Percentiles rank a stretch among this genome's conserved stretches.
These are phyloP conservation scores for Thermoascus crustaceus DNA, from an alignment of 2,329 filamentous ascomycete species.

Conservation along the genomic window DNA sequence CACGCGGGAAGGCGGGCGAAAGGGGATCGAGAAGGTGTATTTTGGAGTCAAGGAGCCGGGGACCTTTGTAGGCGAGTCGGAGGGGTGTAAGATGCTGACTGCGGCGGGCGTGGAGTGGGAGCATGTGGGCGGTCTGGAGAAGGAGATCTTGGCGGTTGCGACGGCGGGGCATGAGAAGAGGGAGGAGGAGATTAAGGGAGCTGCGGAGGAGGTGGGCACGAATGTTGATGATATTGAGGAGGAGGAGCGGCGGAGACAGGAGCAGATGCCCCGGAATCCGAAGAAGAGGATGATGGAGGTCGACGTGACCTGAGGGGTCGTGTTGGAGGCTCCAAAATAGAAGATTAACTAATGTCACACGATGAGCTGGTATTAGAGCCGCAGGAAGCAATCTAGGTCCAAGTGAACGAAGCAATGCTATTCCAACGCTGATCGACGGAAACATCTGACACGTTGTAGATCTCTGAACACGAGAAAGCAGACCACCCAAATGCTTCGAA, in stretches of 20 bases:
- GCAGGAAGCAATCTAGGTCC: too few species aligned
- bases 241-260: slow-evolving; percentile 31
- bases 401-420: too few species aligned
- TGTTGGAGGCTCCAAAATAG: not conserved
- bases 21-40: slow-evolving; percentile 67
- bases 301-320: slow-evolving; percentile 7
- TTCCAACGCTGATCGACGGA: too few species aligned
- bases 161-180: slow-evolving; percentile 64
- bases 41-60: slow-evolving; percentile 83
- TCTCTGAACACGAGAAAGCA: too few species aligned
- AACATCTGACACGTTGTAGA: too few species aligned
- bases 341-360: too few species aligned
- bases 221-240: slow-evolving; percentile 31
- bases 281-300: slow-evolving; percentile 42
- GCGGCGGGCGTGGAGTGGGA: slow-evolving; percentile 66
- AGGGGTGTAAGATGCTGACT: slow-evolving; percentile 61
- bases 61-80: slow-evolving; percentile 78
- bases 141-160: slow-evolving; percentile 72
- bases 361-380: too few species aligned
- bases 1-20: slow-evolving; percentile 40
- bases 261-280: slow-evolving; percentile 33
- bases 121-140: slow-evolving; percentile 66
- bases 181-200: slow-evolving; percentile 21
- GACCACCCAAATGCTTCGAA: too few species aligned
- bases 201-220: slow-evolving; percentile 21